These are phyloP conservation scores for Lentinula sp. DNA, from an alignment of 768 basidiomycete genomes.

Conservation along the genomic window DNA sequence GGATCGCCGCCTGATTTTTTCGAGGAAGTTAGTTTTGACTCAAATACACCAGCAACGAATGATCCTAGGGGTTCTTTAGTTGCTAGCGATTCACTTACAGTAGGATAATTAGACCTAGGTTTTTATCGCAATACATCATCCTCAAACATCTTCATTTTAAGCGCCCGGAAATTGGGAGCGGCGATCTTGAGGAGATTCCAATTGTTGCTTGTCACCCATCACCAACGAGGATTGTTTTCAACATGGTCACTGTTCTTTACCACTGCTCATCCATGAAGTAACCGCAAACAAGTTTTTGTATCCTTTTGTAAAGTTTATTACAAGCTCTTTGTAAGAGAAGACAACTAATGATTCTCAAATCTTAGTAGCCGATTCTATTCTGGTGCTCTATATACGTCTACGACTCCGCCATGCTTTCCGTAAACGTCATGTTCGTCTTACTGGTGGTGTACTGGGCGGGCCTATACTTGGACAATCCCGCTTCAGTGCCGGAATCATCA, in stretches of 20 bases:
- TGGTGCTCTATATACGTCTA: background rate
- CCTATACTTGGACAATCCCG: background rate
- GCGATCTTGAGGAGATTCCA: background rate
- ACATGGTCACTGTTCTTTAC: too few species aligned
- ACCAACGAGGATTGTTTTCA: too few species aligned
- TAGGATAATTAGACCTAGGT: background rate
- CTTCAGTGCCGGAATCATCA: background rate
- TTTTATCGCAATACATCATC: background rate
- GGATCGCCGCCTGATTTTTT: constrained; percentile 1
- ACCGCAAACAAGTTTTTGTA: too few species aligned
- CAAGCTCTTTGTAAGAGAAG: too few species aligned
- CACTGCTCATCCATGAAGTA: too few species aligned
- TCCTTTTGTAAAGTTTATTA: too few species aligned
- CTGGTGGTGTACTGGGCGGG: background rate
- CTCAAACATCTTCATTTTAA: too few species aligned
- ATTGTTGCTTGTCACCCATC: background rate
- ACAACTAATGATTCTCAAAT: background rate
- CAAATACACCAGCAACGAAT: background rate
- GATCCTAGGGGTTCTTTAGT: background rate
- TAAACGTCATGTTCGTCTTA: background rate
- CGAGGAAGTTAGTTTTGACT: background rate
- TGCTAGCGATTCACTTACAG: background rate
- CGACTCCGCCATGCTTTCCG: background rate
- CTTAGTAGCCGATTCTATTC: too few species aligned
- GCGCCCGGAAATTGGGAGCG: too few species aligned